These are phyloP conservation scores for Chlamydomonas incerta DNA, from an alignment of 139 green algal genomes.

Conservation along the genomic window DNA sequence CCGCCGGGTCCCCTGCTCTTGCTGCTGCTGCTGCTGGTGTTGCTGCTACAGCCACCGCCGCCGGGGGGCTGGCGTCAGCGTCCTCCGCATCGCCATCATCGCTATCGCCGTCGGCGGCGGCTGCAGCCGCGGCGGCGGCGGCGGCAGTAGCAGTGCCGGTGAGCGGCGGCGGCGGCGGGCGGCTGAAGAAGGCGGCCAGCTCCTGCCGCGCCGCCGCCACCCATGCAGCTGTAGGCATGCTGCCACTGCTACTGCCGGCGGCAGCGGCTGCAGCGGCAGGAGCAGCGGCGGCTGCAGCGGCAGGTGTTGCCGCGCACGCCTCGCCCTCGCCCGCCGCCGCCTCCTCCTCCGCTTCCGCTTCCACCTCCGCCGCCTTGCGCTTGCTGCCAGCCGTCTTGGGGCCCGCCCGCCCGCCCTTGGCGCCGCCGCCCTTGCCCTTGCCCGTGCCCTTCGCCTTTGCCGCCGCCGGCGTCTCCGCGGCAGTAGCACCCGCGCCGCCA, in stretches of 20 bases:
- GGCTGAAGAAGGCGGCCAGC: constrained; percentile 4
- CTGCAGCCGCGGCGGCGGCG: not conserved
- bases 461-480: not conserved
- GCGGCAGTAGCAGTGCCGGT: not conserved
- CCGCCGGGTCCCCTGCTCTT: too few relatives aligned
- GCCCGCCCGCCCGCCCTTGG: too few relatives aligned
- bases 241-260: not conserved
- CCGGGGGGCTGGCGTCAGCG: not conserved
- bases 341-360: not conserved
- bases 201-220: constrained; percentile 8
- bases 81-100: too few relatives aligned
- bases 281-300: not conserved
- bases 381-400: not conserved
- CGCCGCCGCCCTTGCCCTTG: not conserved
- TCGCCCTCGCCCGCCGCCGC: not conserved
- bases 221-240: not conserved
- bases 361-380: constrained; percentile 17
- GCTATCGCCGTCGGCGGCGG: too few relatives aligned
- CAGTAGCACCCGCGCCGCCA: not conserved
- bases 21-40: not conserved
- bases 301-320: constrained; percentile 11
- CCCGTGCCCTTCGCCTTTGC: not conserved
- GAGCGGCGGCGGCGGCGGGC: not conserved
- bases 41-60: not conserved
- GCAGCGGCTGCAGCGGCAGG: too few relatives aligned